Conservation (phyloP, 202 grass and related monocot species). For the Eragrostis tef region DNA sequence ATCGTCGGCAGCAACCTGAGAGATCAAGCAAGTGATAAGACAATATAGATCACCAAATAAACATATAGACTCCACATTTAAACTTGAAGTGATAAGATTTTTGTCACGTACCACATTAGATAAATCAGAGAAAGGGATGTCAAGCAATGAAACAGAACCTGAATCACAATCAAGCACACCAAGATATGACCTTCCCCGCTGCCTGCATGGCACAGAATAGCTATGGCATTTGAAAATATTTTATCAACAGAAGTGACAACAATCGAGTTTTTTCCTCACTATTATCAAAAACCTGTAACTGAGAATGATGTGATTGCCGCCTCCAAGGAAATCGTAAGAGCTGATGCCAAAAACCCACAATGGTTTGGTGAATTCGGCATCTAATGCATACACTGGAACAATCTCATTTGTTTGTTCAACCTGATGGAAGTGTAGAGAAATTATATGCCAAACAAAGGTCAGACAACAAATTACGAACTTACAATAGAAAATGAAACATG, state of each 20-base stretch:
- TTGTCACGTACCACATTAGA: slow-evolving; percentile 68
- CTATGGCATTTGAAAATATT: slow-evolving; percentile 18
- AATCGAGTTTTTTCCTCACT: slow-evolving; percentile 29
- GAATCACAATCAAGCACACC: slow-evolving; percentile 70
- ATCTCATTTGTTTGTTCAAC: slow-evolving; percentile 78
- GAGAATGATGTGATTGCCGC: slow-evolving; percentile 68
- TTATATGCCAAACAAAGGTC: slow-evolving; percentile 28
- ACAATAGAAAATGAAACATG: not conserved
- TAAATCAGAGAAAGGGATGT: slow-evolving; percentile 79
- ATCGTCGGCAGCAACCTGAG: slow-evolving; percentile 56
- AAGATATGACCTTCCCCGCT: slow-evolving; percentile 80
- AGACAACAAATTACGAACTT: not conserved
- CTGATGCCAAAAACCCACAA: slow-evolving; percentile 90
- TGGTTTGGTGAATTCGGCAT: slow-evolving; percentile 91
- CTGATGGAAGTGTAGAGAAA: slow-evolving; percentile 50
- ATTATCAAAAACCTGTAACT: slow-evolving; percentile 78
- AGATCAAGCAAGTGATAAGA: slow-evolving; percentile 32
- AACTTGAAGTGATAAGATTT: slow-evolving; percentile 11
- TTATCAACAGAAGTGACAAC: slow-evolving; percentile 26
- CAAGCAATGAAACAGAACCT: slow-evolving; percentile 71
- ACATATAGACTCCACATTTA: not conserved
- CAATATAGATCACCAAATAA: slow-evolving; percentile 17
- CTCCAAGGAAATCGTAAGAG: slow-evolving; percentile 84
- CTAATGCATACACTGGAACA: slow-evolving; percentile 64
- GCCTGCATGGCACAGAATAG: slow-evolving; percentile 54